Conservation (phyloP, 345 rosid genomes). For the Lepidium sativum region DNA sequence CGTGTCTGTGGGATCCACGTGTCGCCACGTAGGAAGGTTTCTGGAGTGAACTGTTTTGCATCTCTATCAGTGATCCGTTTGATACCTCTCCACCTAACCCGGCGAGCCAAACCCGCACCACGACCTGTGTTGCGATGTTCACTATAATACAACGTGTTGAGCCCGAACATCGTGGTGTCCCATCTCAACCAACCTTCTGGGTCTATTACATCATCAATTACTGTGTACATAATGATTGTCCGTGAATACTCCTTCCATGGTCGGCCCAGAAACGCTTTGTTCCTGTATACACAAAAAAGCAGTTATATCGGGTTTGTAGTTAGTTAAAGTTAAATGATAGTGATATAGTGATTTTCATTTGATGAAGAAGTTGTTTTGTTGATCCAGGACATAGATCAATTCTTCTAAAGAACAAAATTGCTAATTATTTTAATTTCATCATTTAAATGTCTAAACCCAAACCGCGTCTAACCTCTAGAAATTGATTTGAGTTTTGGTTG, state of each 20-base stretch:
- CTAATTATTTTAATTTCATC: no score
- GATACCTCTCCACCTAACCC: conserved; percentile 61
- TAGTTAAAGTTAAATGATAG: no score
- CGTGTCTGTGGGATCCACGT: conserved; percentile 41
- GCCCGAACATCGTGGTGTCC: conserved; percentile 34
- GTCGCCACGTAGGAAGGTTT: conserved; percentile 33
- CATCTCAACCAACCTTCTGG: conserved; percentile 68
- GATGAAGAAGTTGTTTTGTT: no score
- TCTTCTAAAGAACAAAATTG: no score
- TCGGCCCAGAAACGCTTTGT: conserved; percentile 56
- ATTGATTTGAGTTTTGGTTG: no score
- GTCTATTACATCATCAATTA: conserved; percentile 42
- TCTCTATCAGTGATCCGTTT: conserved; percentile 18
- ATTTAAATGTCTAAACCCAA: no score
- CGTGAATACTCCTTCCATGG: conserved; percentile 61
- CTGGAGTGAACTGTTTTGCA: conserved; percentile 27
- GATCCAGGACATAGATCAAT: no score
- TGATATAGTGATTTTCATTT: no score
- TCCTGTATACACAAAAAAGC: background rate
- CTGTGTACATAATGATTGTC: conserved; percentile 50
- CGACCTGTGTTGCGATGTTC: conserved; percentile 60
- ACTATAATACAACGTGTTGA: conserved; percentile 41
- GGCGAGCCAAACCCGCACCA: conserved; percentile 34
- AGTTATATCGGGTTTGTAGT: background rate
- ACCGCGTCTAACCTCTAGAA: no score